A percentile compares a stretch with the other conserved stretches of the same genome.
phyloP scores from a whole-genome alignment of 2,329 filamentous ascomycete genomes.

The Exserohilum turcica region DNA sequence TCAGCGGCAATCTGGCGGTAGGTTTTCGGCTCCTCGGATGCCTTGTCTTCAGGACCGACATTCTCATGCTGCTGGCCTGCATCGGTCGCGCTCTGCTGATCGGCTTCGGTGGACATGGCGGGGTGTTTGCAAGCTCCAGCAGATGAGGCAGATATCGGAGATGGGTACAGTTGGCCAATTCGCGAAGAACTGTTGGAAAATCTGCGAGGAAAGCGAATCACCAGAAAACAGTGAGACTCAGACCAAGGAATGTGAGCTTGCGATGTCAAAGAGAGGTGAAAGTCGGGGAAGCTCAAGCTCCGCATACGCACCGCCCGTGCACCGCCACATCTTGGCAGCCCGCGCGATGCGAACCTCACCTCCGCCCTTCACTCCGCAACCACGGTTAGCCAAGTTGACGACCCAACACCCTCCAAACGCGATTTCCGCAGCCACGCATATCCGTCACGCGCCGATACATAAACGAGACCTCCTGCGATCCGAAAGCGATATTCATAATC shows the following conservation, averaged over 20 bases:
- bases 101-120: slow-evolving; percentile 23
- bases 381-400: slow-evolving; percentile 13
- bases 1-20: slow-evolving; percentile 40
- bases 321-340: slow-evolving; percentile 25
- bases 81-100: slow-evolving; percentile 4
- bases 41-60: not conserved
- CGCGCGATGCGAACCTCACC: slow-evolving; percentile 28
- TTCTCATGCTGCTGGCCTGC: slow-evolving; percentile 3
- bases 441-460: slow-evolving; percentile 4
- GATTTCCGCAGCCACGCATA: not conserved
- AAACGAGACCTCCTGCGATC: not conserved
- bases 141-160: no score
- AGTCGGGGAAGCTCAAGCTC: slow-evolving; percentile 8
- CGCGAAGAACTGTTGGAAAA: no score
- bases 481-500: not conserved
- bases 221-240: not conserved
- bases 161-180: not conserved
- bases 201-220: not conserved
- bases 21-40: slow-evolving; percentile 22
- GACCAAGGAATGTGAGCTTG: not conserved
- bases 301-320: slow-evolving; percentile 1
- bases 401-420: slow-evolving; percentile 6
- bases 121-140: not conserved
- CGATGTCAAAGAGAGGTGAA: not conserved
- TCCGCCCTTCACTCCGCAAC: slow-evolving; percentile 31